Evolutionary conservation across 1,139 yeast genomes (phyloP), one percentile per base, ranked within the genome.

Genomic region (Kurtzmaniella quercitrusa): DNA sequence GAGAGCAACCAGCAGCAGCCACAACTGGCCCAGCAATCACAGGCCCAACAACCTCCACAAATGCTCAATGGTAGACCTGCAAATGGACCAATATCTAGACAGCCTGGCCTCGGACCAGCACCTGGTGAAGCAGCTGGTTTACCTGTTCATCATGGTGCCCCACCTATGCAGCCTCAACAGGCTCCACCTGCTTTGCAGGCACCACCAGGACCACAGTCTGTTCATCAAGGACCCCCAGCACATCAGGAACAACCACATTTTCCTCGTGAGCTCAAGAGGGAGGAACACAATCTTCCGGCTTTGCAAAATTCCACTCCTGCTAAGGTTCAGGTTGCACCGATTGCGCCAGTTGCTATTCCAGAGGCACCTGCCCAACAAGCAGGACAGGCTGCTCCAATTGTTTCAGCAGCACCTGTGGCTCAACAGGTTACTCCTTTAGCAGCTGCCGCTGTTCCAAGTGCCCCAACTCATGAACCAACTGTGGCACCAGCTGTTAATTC

Each of bases 1-100:
- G 77, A 71, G 52, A 65, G 72, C 47, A 64, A 63, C 15, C 71
- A 66, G 46, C 69, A 61, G n/a, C 68, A 59, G 36, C 63, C 51
- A 32, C 57, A 48, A 15, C 52, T 41, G 23, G 63, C 50, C 44
- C 65, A 54, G 41, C 67, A 55, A 53, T 19, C 22, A 5, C 37
- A 18, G 9, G 15, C 21, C 12, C 66, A 56, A 41, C 63, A 52
- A 36, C 60, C 53, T 37, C 50, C 41, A 16, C 38, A 42, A 33
- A 12, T 44, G 41, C 33, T 63, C 50, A 35, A 57, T 50, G 40
- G 55, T 50, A 30, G 34, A 14, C 18, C 16, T 4, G 34, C 18
- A 3, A 30, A 30, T 30, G 34, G 34, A 5, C 34, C 34, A 30
- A 14, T 30, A 38, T 9, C 57, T 50, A 18, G 53, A 43, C 39